phyloP scores from a whole-genome alignment of 2,329 filamentous ascomycete species.

The Claviceps sp. region DNA sequence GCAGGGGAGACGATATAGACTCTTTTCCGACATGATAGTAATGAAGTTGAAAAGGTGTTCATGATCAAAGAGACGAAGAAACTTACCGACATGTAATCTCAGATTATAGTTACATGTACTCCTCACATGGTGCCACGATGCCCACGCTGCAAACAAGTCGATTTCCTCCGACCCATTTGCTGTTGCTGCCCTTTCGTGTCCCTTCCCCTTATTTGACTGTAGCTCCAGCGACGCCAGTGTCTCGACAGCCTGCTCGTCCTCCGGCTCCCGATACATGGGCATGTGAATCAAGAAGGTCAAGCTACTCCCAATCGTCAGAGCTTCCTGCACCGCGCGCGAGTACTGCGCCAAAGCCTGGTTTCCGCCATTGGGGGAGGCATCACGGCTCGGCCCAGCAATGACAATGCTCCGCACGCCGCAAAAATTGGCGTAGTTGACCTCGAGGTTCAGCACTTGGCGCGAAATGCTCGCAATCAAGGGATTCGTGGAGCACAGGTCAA shows the following conservation, averaged over 20 bases:
- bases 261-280: constrained; percentile 67
- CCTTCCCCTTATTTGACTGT: constrained; percentile 12
- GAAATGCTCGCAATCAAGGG: constrained; percentile 76
- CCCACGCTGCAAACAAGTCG: constrained; percentile 74
- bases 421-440: constrained; percentile 90
- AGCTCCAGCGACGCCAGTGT: constrained; percentile 34
- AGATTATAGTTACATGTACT: constrained; percentile 73
- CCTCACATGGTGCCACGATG: constrained; percentile 83
- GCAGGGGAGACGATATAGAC: background rate
- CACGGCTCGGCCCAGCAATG: constrained; percentile 61
- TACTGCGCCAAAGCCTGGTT: constrained; percentile 55
- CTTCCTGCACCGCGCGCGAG: constrained; percentile 72
- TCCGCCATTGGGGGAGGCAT: constrained; percentile 38
- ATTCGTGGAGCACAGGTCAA: constrained; percentile 74
- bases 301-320: constrained; percentile 59
- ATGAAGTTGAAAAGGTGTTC: background rate
- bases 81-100: constrained; percentile 73
- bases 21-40: background rate
- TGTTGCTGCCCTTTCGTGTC: constrained; percentile 11
- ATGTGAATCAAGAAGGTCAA: constrained; percentile 70
- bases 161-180: constrained; percentile 30
- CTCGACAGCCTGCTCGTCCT: constrained; percentile 37
- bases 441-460: constrained; percentile 76
- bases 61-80: background rate
- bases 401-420: constrained; percentile 78